Evolutionary conservation across 2,329 filamentous ascomycete species (phyloP).

Genomic region (Aspergillus aculeatinus): DNA sequence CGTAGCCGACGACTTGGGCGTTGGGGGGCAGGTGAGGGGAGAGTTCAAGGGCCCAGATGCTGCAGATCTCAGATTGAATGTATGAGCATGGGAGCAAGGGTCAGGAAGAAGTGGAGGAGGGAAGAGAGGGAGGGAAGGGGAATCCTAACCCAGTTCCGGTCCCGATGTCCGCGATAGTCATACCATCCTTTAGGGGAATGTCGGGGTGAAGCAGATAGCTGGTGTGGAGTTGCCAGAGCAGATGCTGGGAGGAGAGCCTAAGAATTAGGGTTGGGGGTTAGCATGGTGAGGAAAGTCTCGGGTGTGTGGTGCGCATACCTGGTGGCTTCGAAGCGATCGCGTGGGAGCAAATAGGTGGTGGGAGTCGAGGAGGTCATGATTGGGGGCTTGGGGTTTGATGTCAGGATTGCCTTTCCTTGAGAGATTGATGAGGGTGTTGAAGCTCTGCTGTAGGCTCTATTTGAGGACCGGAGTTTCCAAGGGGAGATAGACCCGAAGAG

Average conservation of each 20-base stretch:
- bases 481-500: no score
- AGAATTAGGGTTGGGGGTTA: no score
- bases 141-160: slow-evolving; percentile 15
- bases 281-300: not conserved
- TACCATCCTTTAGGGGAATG: slow-evolving; percentile 12
- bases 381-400: no score
- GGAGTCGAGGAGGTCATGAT: no score
- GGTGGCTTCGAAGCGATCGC: no score
- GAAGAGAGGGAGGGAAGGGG: not conserved
- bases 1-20: slow-evolving; percentile 17
- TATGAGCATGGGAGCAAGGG: no score
- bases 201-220: slow-evolving; percentile 14
- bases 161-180: slow-evolving; percentile 19
- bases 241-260: slow-evolving; percentile 10
- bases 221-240: slow-evolving; percentile 17
- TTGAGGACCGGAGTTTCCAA: no score
- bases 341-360: no score
- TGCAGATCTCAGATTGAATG: not conserved
- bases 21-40: slow-evolving; percentile 10
- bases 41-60: slow-evolving; percentile 18
- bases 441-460: no score
- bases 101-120: no score
- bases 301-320: not conserved
- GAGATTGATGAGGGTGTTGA: no score
- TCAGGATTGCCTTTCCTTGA: no score